Evolutionary conservation across 139 green algal species (phyloP).

Genomic region (Nannochloris sp.): DNA sequence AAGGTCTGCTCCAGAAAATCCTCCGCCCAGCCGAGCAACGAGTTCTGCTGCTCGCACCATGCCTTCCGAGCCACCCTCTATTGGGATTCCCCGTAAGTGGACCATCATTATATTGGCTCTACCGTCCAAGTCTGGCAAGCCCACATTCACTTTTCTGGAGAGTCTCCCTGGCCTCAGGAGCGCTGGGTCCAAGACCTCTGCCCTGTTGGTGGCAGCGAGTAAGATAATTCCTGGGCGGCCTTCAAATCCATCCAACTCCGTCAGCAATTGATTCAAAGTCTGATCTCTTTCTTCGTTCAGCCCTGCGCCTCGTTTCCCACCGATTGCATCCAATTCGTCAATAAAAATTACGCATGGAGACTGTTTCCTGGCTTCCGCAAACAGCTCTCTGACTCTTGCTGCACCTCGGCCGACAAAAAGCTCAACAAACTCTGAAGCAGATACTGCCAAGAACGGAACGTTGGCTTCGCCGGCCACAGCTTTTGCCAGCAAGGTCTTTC

Average conservation of each 20-base stretch:
- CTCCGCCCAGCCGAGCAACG: slow-evolving; percentile 3
- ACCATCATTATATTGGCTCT: slow-evolving; percentile 66
- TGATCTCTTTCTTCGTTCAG: slow-evolving; percentile 94
- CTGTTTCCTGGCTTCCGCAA: slow-evolving; percentile 80
- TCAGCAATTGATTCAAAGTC: slow-evolving; percentile 90
- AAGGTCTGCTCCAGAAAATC: slow-evolving; percentile 82
- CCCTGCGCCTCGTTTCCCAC: slow-evolving; percentile 61
- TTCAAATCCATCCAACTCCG: slow-evolving; percentile 89
- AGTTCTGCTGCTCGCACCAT: slow-evolving; percentile 2
- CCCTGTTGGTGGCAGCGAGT: slow-evolving; percentile 84
- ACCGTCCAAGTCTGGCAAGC: slow-evolving; percentile 62
- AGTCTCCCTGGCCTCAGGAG: slow-evolving; percentile 76
- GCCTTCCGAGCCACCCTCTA: slow-evolving; percentile 21
- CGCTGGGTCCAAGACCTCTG: slow-evolving; percentile 76
- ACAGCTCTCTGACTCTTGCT: slow-evolving; percentile 80
- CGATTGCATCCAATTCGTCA: slow-evolving; percentile 94
- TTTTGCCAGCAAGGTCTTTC: slow-evolving; percentile 81
- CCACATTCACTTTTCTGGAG: slow-evolving; percentile 45
- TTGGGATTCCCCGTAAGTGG: slow-evolving; percentile 55
- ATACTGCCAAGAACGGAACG: slow-evolving; percentile 85
- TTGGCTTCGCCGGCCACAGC: slow-evolving; percentile 83
- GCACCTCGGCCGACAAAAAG: slow-evolving; percentile 95
- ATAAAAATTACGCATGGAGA: slow-evolving; percentile 93
- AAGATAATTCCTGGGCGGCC: slow-evolving; percentile 57
- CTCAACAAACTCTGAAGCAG: slow-evolving; percentile 97